Evolutionary conservation across 306 rosid genomes (phyloP).

Genomic region (Quercus bicolor): DNA sequence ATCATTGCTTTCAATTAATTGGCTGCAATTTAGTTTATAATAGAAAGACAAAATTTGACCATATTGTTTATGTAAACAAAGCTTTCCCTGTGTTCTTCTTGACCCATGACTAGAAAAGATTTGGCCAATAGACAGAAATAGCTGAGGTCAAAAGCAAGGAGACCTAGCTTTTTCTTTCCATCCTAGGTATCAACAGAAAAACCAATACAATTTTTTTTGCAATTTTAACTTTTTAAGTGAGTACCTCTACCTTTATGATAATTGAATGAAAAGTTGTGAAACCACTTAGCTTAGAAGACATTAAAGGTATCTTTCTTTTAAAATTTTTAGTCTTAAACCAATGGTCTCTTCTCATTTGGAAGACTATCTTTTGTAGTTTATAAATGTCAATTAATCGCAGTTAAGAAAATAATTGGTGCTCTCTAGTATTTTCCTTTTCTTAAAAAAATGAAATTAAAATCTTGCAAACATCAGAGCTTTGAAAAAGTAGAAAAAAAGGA

Average conservation of each 20-base stretch:
- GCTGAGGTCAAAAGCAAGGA: conserved; percentile 5
- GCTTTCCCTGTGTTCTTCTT: conserved; percentile 20
- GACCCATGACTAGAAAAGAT: background rate
- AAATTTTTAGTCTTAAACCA: conserved; percentile 12
- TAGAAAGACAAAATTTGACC: background rate
- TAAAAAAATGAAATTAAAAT: no score
- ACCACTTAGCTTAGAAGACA: conserved; percentile 42
- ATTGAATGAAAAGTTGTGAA: conserved; percentile 20
- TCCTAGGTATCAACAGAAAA: conserved; percentile 6
- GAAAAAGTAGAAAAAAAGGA: no score
- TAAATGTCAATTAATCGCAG: background rate
- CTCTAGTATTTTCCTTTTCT: no score
- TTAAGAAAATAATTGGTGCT: background rate
- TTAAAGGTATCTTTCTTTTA: conserved; percentile 17
- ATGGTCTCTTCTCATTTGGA: conserved; percentile 17
- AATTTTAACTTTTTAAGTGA: conserved; percentile 13
- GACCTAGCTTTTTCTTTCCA: conserved; percentile 18
- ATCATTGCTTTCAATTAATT: background rate
- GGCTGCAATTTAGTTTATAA: background rate
- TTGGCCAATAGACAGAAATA: background rate
- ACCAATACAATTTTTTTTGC: conserved; percentile 1
- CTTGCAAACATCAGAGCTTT: no score
- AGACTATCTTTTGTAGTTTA: conserved; percentile 14
- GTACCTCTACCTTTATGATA: conserved; percentile 29
- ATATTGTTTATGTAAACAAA: conserved; percentile 3